Percentiles rank a stretch among this genome's conserved stretches.
Conservation (phyloP, 2,329 filamentous ascomycete species). For the Metarhizium sp. region DNA sequence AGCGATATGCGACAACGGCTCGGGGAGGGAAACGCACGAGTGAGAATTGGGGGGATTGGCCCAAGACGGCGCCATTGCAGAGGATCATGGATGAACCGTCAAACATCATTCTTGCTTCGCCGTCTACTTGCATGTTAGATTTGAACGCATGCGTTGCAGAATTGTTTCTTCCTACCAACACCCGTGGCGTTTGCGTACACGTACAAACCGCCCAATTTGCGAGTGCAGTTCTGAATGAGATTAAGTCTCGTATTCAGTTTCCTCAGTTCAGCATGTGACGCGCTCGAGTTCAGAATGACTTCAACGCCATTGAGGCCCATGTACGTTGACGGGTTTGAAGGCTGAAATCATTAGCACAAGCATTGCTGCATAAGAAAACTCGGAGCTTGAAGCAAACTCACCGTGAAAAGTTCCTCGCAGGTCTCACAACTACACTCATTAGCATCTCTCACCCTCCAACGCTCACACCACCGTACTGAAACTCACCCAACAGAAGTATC, state of each 20-base stretch:
- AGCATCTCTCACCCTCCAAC: not conserved
- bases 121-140: not conserved
- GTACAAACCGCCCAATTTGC: slow-evolving; percentile 51
- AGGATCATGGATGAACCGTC: slow-evolving; percentile 43
- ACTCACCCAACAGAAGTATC: slow-evolving; percentile 16
- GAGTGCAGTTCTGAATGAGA: slow-evolving; percentile 57
- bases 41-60: slow-evolving; percentile 54
- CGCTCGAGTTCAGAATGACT: slow-evolving; percentile 60
- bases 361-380: not conserved
- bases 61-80: slow-evolving; percentile 53
- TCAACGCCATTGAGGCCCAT: slow-evolving; percentile 48
- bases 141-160: not conserved
- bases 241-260: slow-evolving; percentile 57
- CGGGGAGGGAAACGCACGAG: slow-evolving; percentile 32
- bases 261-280: slow-evolving; percentile 49
- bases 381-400: not conserved
- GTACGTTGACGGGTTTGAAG: not conserved
- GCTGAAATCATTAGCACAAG: not conserved
- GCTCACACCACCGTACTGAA: not conserved
- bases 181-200: slow-evolving; percentile 28
- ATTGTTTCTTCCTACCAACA: slow-evolving; percentile 41
- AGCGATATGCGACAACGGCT: not conserved
- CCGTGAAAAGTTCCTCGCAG: slow-evolving; percentile 21
- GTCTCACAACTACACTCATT: slow-evolving; percentile 20
- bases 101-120: not conserved